Evolutionary conservation across 495 filamentous ascomycete genomes (phyloP).

Genomic region (Paragyromitra xinjiangensis): DNA sequence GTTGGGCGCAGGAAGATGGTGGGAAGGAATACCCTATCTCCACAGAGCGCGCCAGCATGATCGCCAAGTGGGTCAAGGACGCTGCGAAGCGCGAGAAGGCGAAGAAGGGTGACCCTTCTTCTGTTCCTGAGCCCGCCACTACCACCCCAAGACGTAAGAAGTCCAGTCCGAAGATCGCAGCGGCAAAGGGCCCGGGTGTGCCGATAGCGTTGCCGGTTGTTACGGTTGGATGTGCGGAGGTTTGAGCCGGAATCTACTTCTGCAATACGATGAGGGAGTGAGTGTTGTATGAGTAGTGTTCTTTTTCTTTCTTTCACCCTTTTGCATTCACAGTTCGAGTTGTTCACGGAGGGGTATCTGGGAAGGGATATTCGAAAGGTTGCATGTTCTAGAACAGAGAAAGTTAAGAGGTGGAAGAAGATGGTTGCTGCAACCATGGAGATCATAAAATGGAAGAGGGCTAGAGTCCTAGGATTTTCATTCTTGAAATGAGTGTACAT

Average conservation of each 20-base stretch:
- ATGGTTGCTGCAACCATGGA: no score
- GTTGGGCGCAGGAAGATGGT: slow-evolving; percentile 70
- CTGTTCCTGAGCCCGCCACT: slow-evolving; percentile 15
- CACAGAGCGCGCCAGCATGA: slow-evolving; percentile 72
- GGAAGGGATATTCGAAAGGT: not conserved
- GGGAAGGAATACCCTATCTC: slow-evolving; percentile 73
- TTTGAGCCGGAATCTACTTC: slow-evolving; percentile 1
- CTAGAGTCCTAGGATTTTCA: not conserved
- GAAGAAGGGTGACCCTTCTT: slow-evolving; percentile 21
- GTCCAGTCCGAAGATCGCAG: slow-evolving; percentile 54
- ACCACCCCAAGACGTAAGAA: slow-evolving; percentile 54
- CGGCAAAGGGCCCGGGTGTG: slow-evolving; percentile 31
- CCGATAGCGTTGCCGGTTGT: slow-evolving; percentile 35
- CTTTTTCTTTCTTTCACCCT: not conserved
- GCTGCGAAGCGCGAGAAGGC: slow-evolving; percentile 61
- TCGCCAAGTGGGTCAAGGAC: slow-evolving; percentile 75
- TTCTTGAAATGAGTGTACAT: not conserved
- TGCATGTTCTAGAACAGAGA: not conserved
- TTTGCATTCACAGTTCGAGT: not conserved
- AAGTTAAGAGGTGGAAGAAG: not conserved
- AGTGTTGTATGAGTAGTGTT: slow-evolving; percentile 21
- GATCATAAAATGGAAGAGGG: no score
- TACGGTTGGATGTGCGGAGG: slow-evolving; percentile 25
- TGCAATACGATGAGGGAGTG: not conserved
- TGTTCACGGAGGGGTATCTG: not conserved